Conservation (phyloP, 305 asterid species). For the Euphrasia arctica region DNA sequence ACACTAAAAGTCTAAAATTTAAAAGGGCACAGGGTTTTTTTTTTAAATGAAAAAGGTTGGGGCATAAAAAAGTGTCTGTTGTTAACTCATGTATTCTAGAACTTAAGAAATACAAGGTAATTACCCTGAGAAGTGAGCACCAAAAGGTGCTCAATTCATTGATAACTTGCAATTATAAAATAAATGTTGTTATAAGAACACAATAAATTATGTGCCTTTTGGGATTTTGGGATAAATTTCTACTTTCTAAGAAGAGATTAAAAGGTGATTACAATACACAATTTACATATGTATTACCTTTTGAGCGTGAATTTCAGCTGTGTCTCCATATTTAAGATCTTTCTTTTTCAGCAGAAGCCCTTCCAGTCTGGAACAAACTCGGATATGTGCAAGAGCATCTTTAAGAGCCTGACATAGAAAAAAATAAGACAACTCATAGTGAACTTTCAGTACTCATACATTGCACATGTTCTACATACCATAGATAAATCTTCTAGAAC, state of each 20-base stretch:
- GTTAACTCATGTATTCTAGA: background rate
- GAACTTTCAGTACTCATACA: conserved; percentile 23
- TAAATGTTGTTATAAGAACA: conserved; percentile 7
- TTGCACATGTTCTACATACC: conserved; percentile 3
- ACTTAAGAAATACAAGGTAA: conserved; percentile 8
- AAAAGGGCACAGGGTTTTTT: no score
- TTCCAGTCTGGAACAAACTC: conserved; percentile 82
- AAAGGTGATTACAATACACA: background rate
- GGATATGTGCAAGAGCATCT: conserved; percentile 79
- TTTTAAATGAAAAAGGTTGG: conserved; percentile 4
- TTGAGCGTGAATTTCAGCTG: conserved; percentile 80
- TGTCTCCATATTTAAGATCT: conserved; percentile 67
- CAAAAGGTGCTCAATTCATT: conserved; percentile 10
- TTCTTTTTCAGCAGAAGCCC: conserved; percentile 81
- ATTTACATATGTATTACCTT: conserved; percentile 47
- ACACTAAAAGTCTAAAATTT: no score
- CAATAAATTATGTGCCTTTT: background rate
- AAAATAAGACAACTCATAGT: conserved; percentile 26
- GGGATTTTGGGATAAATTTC: background rate
- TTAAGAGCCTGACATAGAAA: conserved; percentile 59
- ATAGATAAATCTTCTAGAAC: conserved; percentile 19
- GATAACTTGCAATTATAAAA: conserved; percentile 3
- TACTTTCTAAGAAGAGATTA: conserved; percentile 7
- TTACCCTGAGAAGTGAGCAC: conserved; percentile 16
- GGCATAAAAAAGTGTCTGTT: conserved; percentile 3